Evolutionary conservation across 768 basidiomycete genomes (phyloP), one percentile per base, ranked within the genome.

Genomic region (Fistulinella prunicolor): DNA sequence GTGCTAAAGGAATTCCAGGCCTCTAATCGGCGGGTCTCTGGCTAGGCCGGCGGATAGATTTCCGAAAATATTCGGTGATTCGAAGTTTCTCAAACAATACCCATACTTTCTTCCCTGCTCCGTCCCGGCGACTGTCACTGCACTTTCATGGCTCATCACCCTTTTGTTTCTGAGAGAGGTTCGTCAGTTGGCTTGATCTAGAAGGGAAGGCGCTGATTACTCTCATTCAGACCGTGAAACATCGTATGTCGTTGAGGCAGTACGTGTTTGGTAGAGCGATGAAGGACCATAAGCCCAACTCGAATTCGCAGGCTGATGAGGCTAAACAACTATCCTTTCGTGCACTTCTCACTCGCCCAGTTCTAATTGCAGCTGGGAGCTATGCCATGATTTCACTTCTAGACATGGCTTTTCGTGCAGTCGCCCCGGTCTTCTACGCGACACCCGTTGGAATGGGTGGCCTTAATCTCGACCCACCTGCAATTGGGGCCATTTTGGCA

Each of bases 41-140:
- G 79, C 84, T 10, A 76, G 69, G 29, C 88, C 87, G 0, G 73
- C 76, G 41, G 83, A 88, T 36, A 78, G 77, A 20, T 88, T 86
- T 60, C 85, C 86, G 1, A 53, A 53, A 3, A 46, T 75, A 3
- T 89, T 89, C 50, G 83, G 82, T 41, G 50, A 68, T 30, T 73
- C 70, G 5, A 51, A 56, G 12, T 87, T 90, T 56, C 76, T 83
- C 73, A 74, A 71, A 53, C 60, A 74, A 42, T 84, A 83, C 62
- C 86, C 88, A 0, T 89, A 90, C 65, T 85, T 87, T 61, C 71
- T 88, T 14, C 79, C 86, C 0, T 87, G 86, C 54, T 74, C 82
- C 9, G 75, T 85, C n/a, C 71, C 82, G 6, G 83, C 82, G 1
- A 76, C 75, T 1, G 74, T 82, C 55, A 71, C 81, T 1, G 63